A percentile compares a stretch with the other conserved stretches of the same genome.
phyloP scores from a whole-genome alignment of 495 filamentous ascomycete genomes.

The Aspergillus nanangensis region DNA sequence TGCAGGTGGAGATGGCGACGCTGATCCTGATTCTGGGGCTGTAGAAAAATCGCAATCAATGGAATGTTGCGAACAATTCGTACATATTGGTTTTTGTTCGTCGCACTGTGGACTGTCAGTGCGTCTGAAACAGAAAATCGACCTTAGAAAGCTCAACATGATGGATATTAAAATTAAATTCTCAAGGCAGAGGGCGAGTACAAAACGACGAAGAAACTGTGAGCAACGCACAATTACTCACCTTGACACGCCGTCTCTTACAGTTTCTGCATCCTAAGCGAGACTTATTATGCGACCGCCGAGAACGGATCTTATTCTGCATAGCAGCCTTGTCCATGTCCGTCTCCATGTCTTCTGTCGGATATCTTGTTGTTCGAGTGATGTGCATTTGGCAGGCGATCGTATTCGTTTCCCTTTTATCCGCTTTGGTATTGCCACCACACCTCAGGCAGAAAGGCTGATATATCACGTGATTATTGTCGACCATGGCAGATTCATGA shows the following conservation, averaged over 20 bases:
- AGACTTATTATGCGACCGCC: constrained; percentile 19
- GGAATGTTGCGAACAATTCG: constrained; percentile 26
- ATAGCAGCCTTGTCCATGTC: constrained; percentile 1
- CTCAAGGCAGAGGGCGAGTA: background rate
- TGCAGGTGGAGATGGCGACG: background rate
- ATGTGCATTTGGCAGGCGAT: background rate
- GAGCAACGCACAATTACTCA: constrained; percentile 1
- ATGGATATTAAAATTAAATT: background rate
- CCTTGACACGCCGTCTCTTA: constrained; percentile 23
- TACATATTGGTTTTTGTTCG: constrained; percentile 31
- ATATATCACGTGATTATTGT: background rate
- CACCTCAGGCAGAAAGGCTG: constrained; percentile 4
- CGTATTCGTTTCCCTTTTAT: constrained; percentile 12
- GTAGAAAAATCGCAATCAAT: constrained; percentile 28
- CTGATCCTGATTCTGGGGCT: background rate
- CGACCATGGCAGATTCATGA: no score
- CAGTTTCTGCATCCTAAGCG: constrained; percentile 22
- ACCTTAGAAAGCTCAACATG: background rate
- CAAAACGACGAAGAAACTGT: background rate
- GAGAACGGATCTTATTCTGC: constrained; percentile 12
- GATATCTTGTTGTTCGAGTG: no score
- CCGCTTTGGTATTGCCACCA: background rate
- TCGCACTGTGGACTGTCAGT: constrained; percentile 28
- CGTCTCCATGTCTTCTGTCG: background rate
- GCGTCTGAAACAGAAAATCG: background rate